phyloP scores from a whole-genome alignment of 2,329 filamentous ascomycete species.

The Alternaria atra region DNA sequence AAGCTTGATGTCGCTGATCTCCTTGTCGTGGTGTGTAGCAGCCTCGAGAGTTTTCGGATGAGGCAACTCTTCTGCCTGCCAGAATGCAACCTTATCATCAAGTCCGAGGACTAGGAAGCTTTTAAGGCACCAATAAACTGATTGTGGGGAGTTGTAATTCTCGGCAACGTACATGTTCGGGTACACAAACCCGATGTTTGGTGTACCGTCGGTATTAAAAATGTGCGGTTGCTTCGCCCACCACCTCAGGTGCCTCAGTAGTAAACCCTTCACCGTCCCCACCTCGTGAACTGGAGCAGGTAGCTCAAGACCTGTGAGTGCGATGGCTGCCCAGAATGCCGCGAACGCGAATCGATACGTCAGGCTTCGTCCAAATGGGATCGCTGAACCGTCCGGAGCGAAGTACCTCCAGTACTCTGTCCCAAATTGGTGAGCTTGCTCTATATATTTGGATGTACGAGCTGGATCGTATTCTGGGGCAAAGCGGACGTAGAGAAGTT shows the following conservation, averaged over 20 bases:
- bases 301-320: conserved; percentile 54
- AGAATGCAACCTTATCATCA: conserved; percentile 54
- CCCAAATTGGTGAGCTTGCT: conserved; percentile 55
- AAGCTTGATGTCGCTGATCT: neutral
- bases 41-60: conserved; percentile 30
- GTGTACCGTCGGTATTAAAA: conserved; percentile 60
- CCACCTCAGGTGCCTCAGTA: conserved; percentile 61
- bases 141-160: conserved; percentile 67
- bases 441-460: conserved; percentile 50
- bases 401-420: conserved; percentile 60
- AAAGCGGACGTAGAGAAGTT: conserved; percentile 58
- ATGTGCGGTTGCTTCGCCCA: conserved; percentile 56
- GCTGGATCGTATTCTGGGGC: conserved; percentile 53
- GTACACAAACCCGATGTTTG: conserved; percentile 59
- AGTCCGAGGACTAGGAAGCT: conserved; percentile 57
- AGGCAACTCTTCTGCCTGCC: conserved; percentile 53
- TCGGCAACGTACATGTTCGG: conserved; percentile 65
- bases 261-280: conserved; percentile 59
- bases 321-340: conserved; percentile 59
- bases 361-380: conserved; percentile 62
- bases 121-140: conserved; percentile 64
- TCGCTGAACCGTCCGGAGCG: conserved; percentile 58
- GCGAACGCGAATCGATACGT: conserved; percentile 63
- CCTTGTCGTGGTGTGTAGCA: conserved; percentile 22
- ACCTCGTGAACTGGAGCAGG: conserved; percentile 50